A percentile compares a stretch with the other conserved stretches of the same genome.
Evolutionary conservation across 441 rosid genomes (phyloP).

Genomic region (Erodium moschatum): DNA sequence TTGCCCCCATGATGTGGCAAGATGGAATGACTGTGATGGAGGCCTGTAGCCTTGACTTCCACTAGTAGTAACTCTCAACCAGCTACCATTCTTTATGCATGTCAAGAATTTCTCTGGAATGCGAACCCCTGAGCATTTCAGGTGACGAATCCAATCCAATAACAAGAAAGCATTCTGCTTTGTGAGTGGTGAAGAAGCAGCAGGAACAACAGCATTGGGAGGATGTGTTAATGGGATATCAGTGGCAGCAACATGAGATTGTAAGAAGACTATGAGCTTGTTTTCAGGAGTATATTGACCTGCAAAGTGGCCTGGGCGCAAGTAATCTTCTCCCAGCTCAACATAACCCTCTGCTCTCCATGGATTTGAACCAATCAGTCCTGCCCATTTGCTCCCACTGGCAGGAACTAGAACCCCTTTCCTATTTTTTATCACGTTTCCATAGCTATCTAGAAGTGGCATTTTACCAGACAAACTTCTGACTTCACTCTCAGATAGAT

Average conservation of each 20-base stretch:
- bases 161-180: conserved; percentile 43
- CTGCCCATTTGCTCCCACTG: conserved; percentile 51
- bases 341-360: conserved; percentile 40
- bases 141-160: conserved; percentile 39
- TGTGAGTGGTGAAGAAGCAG: conserved; percentile 42
- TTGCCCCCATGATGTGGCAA: conserved; percentile 42
- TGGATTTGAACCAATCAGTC: conserved; percentile 39
- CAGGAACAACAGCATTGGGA: conserved; percentile 42
- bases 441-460: conserved; percentile 53
- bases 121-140: not conserved
- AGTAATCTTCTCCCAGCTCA: conserved; percentile 53
- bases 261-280: conserved; percentile 35
- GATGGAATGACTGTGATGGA: conserved; percentile 54
- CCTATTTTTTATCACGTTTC: conserved; percentile 23
- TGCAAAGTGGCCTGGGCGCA: conserved; percentile 27
- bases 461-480: conserved; percentile 25
- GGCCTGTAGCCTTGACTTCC: conserved; percentile 36
- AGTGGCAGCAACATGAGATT: conserved; percentile 24
- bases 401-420: conserved; percentile 52
- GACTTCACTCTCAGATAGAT: conserved; percentile 25
- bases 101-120: conserved; percentile 39
- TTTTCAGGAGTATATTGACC: conserved; percentile 25
- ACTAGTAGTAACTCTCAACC: conserved; percentile 47
- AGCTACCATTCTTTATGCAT: conserved; percentile 43
- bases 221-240: conserved; percentile 49